A percentile compares a stretch with the other conserved stretches of the same genome.
These are phyloP conservation scores for Inga laurina DNA, from an alignment of 306 rosid species.

Conservation along the genomic window DNA sequence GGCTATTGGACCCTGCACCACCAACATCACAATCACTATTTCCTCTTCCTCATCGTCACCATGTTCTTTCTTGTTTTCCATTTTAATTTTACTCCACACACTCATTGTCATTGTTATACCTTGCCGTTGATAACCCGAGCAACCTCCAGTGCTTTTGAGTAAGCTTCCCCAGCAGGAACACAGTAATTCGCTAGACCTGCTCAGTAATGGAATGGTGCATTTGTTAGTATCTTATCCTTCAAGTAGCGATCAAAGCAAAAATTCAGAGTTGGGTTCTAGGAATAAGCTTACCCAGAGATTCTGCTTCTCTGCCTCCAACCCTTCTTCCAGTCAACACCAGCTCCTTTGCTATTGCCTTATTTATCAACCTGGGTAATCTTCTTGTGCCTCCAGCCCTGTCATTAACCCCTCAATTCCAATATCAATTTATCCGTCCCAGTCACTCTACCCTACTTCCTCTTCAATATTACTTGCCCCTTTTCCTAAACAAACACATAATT, in stretches of 20 bases:
- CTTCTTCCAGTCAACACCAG: constrained; percentile 58
- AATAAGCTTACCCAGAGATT: constrained; percentile 50
- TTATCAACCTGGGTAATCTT: constrained; percentile 64
- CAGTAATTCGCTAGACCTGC: constrained; percentile 67
- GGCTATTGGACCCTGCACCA: constrained; percentile 64
- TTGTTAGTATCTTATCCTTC: not conserved
- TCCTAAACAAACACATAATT: not conserved
- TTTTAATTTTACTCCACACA: not conserved
- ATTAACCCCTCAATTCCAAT: constrained; percentile 15
- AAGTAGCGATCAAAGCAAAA: not conserved
- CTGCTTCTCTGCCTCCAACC: constrained; percentile 56
- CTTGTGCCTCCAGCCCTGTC: constrained; percentile 73
- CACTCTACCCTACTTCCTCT: not conserved
- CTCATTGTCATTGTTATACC: constrained; percentile 32
- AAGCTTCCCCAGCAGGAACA: constrained; percentile 65
- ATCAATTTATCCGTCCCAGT: not conserved
- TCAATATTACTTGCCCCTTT: not conserved
- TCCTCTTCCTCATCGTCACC: not conserved
- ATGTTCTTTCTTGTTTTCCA: not conserved
- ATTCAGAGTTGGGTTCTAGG: not conserved
- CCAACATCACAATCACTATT: not conserved
- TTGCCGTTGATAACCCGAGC: constrained; percentile 58
- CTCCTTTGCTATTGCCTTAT: constrained; percentile 64
- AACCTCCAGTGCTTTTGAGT: constrained; percentile 59
- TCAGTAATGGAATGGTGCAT: not conserved